Conservation (phyloP, 106 monocot species). For the Dioscorea dumetorum region DNA sequence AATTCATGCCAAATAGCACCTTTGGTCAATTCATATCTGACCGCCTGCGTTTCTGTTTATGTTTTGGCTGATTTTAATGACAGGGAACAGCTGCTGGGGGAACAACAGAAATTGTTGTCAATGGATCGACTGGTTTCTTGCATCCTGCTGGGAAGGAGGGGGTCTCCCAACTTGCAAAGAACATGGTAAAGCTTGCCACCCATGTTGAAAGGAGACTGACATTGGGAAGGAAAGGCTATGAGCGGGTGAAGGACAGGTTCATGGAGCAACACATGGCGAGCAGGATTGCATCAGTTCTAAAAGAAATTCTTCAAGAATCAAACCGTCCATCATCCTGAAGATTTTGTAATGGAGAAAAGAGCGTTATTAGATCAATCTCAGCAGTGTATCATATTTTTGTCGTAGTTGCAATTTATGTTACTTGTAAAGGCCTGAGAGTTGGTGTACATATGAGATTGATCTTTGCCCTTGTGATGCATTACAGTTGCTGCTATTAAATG, state of each 20-base stretch:
- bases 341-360: background rate
- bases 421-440: too few relatives aligned
- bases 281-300: conserved; percentile 66
- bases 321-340: conserved; percentile 1
- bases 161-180: conserved; percentile 51
- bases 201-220: conserved; percentile 51
- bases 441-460: too few relatives aligned
- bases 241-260: conserved; percentile 76
- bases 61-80: background rate
- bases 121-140: conserved; percentile 74
- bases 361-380: too few relatives aligned
- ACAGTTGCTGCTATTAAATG: too few relatives aligned
- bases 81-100: conserved; percentile 96
- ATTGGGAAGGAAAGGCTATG: conserved; percentile 77
- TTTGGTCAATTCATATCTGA: background rate
- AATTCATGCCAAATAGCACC: background rate
- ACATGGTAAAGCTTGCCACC: conserved; percentile 77
- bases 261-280: conserved; percentile 89
- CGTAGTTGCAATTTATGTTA: too few relatives aligned
- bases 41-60: background rate
- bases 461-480: too few relatives aligned
- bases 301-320: conserved; percentile 50
- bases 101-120: conserved; percentile 81
- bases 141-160: conserved; percentile 93
- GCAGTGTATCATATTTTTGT: too few relatives aligned